These are phyloP conservation scores for Borovskyia barvae DNA, from an alignment of 208 protist species.

Conservation along the genomic window DNA sequence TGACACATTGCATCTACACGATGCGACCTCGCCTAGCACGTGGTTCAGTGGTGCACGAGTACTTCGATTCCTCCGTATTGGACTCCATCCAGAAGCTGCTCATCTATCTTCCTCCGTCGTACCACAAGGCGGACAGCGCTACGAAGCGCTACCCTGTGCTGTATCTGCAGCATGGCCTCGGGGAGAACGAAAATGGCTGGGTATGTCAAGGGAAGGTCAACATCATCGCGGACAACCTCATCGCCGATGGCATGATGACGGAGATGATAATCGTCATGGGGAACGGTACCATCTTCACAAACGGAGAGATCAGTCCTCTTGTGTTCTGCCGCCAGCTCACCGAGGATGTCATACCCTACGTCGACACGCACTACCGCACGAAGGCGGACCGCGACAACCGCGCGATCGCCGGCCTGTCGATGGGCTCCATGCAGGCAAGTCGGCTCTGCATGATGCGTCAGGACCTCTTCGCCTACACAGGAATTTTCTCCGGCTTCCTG, in stretches of 20 bases:
- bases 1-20: neutral
- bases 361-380: constrained; percentile 21
- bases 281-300: constrained; percentile 20
- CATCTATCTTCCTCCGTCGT: constrained; percentile 21
- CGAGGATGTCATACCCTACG: constrained; percentile 26
- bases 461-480: constrained; percentile 20
- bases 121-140: constrained; percentile 6
- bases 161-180: constrained; percentile 27
- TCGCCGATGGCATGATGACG: constrained; percentile 9
- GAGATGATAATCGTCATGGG: constrained; percentile 29
- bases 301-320: constrained; percentile 1
- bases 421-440: constrained; percentile 30
- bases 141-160: constrained; percentile 19
- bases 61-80: constrained; percentile 14
- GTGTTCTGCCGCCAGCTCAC: constrained; percentile 19
- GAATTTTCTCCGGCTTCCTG: constrained; percentile 29
- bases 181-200: constrained; percentile 35
- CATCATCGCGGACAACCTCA: constrained; percentile 36
- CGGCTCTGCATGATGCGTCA: constrained; percentile 11
- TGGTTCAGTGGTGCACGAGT: constrained; percentile 16
- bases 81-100: constrained; percentile 9
- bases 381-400: constrained; percentile 7
- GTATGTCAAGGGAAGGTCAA: constrained; percentile 31
- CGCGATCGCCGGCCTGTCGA: constrained; percentile 24
- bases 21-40: neutral